Conservation (phyloP, 1,284 basidiomycete species). For the Quambalaria eucalypti region DNA sequence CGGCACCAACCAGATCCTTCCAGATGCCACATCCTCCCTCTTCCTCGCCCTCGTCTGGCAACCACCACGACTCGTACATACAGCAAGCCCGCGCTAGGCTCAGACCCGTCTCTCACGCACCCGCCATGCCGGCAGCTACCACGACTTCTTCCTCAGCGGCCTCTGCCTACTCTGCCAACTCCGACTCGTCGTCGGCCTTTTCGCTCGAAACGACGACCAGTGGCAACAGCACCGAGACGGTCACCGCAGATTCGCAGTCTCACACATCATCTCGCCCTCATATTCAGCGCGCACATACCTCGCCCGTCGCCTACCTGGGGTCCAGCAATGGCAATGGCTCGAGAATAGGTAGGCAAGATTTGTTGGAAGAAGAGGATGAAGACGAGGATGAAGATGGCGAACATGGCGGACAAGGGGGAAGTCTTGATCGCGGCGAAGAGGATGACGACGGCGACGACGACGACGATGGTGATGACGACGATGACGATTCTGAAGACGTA, state of each 20-base stretch:
- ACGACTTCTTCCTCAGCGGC: too few species aligned
- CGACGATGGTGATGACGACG: neutral
- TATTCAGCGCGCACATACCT: neutral
- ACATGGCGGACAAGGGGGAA: too few species aligned
- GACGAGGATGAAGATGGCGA: neutral
- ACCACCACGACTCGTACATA: too few species aligned
- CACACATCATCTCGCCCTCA: neutral
- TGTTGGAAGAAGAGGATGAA: neutral
- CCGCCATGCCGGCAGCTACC: too few species aligned
- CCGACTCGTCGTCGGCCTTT: neutral
- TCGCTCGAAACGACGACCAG: neutral
- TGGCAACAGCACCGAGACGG: neutral
- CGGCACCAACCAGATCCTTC: too few species aligned
- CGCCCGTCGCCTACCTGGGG: neutral
- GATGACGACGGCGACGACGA: too few species aligned
- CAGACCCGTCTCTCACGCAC: too few species aligned
- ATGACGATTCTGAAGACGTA: constrained; percentile 4
- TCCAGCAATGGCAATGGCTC: neutral
- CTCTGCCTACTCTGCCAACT: too few species aligned
- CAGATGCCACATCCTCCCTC: too few species aligned
- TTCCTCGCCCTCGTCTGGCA: neutral
- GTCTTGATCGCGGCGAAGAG: too few species aligned
- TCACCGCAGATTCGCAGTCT: too few species aligned
- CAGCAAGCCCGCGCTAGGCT: too few species aligned
- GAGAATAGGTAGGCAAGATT: neutral